These are phyloP conservation scores for Dipodascopsis tothii DNA, from an alignment of 805 yeast genomes.

Conservation along the genomic window DNA sequence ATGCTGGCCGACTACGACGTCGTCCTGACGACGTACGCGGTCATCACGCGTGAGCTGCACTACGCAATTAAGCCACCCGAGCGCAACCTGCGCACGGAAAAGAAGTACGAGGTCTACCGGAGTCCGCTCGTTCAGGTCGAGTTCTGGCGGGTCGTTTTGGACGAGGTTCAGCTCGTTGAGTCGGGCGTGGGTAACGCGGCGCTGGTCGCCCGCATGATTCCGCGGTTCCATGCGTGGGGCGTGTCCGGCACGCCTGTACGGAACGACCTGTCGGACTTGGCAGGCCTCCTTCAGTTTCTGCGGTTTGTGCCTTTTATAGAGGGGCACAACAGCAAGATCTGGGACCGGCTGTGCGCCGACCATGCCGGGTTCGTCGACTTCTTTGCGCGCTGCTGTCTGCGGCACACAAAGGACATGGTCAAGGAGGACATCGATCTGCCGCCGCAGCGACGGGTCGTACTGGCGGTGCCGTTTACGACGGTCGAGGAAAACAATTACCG, in stretches of 20 bases:
- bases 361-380: slow-evolving; percentile 43
- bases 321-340: slow-evolving; percentile 35
- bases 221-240: slow-evolving; percentile 91
- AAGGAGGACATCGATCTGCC: slow-evolving; percentile 71
- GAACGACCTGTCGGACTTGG: slow-evolving; percentile 56
- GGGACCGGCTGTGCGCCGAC: slow-evolving; percentile 35
- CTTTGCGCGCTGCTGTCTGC: slow-evolving; percentile 49
- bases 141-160: slow-evolving; percentile 84
- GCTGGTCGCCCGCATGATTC: slow-evolving; percentile 67
- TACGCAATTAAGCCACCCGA: slow-evolving; percentile 64
- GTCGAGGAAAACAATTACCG: slow-evolving; percentile 81
- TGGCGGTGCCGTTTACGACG: slow-evolving; percentile 68
- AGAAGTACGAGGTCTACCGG: slow-evolving; percentile 20
- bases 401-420: slow-evolving; percentile 85
- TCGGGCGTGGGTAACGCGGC: slow-evolving; percentile 68
- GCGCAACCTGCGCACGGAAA: slow-evolving; percentile 31
- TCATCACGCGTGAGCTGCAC: slow-evolving; percentile 67
- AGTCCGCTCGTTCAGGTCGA: slow-evolving; percentile 77
- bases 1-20: slow-evolving; percentile 59
- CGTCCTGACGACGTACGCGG: slow-evolving; percentile 69
- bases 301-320: slow-evolving; percentile 53
- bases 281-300: slow-evolving; percentile 62
- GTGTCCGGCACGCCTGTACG: slow-evolving; percentile 92
- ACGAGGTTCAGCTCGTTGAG: slow-evolving; percentile 92
- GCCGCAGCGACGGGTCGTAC: slow-evolving; percentile 59